phyloP scores from a whole-genome alignment of 129 eudicot genomes.

The Scalesia atractyloides region DNA sequence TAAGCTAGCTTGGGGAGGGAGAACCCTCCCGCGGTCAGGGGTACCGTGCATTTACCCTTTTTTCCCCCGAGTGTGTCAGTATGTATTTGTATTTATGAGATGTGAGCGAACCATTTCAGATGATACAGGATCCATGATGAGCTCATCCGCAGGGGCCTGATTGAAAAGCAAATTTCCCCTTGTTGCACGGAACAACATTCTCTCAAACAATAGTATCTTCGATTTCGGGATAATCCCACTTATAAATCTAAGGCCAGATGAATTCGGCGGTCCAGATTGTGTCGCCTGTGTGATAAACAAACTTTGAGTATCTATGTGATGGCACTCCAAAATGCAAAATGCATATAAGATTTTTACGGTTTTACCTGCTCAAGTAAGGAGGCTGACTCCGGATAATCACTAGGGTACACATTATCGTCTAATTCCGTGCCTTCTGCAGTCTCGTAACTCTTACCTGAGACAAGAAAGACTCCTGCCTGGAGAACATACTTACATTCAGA shows the following conservation, averaged over 20 bases:
- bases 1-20: too few relatives aligned
- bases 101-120: slow-evolving; percentile 71
- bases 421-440: slow-evolving; percentile 71
- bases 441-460: slow-evolving; percentile 63
- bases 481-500: slow-evolving; percentile 26
- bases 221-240: slow-evolving; percentile 87
- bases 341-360: slow-evolving; percentile 28
- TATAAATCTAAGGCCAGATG: slow-evolving; percentile 84
- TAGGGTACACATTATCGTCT: slow-evolving; percentile 64
- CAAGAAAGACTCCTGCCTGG: slow-evolving; percentile 91
- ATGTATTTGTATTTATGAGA: slow-evolving; percentile 8
- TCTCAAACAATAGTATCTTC: slow-evolving; percentile 78
- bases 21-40: too few relatives aligned
- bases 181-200: slow-evolving; percentile 97
- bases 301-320: slow-evolving; percentile 16
- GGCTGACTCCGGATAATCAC: slow-evolving; percentile 67
- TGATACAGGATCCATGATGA: slow-evolving; percentile 78
- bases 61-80: neutral
- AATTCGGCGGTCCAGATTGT: slow-evolving; percentile 62
- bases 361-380: slow-evolving; percentile 89
- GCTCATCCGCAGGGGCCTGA: slow-evolving; percentile 89
- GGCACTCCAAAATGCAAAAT: neutral
- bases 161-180: slow-evolving; percentile 97
- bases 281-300: slow-evolving; percentile 63
- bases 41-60: too few relatives aligned